Evolutionary conservation across 2,329 filamentous ascomycete species (phyloP).

Genomic region (Aspergillus luchuensis): DNA sequence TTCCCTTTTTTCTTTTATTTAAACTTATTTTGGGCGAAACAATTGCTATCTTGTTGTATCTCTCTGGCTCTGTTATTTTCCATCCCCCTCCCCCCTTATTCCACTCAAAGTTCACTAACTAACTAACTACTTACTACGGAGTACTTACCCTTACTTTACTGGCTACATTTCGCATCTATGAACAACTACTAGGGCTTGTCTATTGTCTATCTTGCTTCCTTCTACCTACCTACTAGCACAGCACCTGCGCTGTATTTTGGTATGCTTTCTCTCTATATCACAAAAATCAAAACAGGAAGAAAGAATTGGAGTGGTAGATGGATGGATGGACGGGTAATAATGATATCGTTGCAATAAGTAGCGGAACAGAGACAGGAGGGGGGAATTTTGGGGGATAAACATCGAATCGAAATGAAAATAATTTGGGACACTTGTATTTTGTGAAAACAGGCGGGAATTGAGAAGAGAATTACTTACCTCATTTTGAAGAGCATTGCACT

Average conservation of each 20-base stretch:
- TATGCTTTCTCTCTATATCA: neutral
- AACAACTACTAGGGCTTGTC: neutral
- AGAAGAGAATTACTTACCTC: too few species aligned
- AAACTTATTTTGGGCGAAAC: neutral
- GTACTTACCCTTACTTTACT: neutral
- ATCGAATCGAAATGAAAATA: too few species aligned
- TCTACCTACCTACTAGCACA: neutral
- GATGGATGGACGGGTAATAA: neutral
- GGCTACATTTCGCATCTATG: neutral
- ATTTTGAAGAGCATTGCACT: too few species aligned
- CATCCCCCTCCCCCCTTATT: neutral
- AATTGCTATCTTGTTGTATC: constrained; percentile 10
- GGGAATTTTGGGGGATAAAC: too few species aligned
- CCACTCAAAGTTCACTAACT: neutral
- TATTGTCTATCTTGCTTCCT: neutral
- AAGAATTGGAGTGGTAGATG: neutral
- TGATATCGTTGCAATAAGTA: neutral
- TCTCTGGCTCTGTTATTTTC: neutral
- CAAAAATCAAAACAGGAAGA: neutral
- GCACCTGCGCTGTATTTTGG: neutral
- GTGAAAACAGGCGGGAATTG: neutral
- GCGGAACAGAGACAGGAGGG: neutral
- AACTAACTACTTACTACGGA: neutral
- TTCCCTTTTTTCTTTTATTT: constrained; percentile 1
- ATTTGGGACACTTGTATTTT: neutral